Conservation (phyloP, 176 grass and related monocot genomes). For the Oryza nivara region DNA sequence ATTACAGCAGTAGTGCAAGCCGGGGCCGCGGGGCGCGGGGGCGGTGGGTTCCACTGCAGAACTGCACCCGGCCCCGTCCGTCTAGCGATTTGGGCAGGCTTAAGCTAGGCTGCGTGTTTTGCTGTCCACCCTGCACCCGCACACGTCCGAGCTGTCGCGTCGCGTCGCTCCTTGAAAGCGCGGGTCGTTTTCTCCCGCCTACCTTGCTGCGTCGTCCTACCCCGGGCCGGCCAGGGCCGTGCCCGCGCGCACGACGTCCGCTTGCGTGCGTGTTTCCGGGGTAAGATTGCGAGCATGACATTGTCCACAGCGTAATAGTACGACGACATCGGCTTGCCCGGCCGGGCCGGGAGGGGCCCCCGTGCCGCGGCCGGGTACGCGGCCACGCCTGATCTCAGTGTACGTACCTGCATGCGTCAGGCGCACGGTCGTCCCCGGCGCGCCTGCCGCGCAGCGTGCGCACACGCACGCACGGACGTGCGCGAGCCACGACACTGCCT, state of each 20-base stretch:
- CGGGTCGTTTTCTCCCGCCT: constrained; percentile 42
- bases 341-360: neutral
- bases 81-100: neutral
- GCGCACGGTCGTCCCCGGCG: constrained; percentile 19
- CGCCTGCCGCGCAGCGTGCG: neutral
- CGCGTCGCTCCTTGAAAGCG: constrained; percentile 37
- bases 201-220: neutral
- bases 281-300: neutral
- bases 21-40: neutral
- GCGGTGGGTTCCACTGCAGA: neutral
- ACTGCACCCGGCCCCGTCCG: neutral
- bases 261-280: constrained; percentile 5
- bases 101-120: neutral
- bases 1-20: neutral
- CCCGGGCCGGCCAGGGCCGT: neutral
- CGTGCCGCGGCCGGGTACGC: neutral
- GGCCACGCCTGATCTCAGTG: neutral
- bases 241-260: neutral
- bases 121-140: constrained; percentile 9
- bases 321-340: neutral
- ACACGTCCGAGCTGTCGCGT: constrained; percentile 6
- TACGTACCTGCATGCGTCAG: neutral
- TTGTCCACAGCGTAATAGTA: neutral
- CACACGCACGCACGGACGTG: neutral
- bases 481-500: constrained; percentile 20